Evolutionary conservation across 371 early-diverging fungal genomes (phyloP).

Genomic region (Mortierella sp.): DNA sequence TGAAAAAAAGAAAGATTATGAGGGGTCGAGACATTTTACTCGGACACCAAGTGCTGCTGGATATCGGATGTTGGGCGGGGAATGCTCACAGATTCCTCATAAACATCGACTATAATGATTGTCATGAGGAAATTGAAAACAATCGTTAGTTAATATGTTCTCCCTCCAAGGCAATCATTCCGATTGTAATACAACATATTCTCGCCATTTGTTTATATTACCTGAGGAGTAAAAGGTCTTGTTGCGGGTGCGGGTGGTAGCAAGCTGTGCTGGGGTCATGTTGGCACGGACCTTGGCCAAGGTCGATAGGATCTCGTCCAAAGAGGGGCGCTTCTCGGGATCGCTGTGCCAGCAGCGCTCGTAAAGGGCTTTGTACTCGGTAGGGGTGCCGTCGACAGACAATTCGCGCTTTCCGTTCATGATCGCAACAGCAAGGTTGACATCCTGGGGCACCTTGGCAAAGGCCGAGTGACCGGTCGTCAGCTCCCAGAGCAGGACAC

Average conservation of each 20-base stretch:
- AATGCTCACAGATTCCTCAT: slow-evolving; percentile 34
- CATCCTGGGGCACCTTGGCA: slow-evolving; percentile 36
- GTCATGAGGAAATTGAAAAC: too few relatives aligned
- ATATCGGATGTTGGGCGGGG: slow-evolving; percentile 49
- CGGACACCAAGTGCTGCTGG: slow-evolving; percentile 29
- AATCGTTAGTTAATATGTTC: too few relatives aligned
- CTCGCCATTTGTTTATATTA: too few relatives aligned
- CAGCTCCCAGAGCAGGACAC: slow-evolving; percentile 59
- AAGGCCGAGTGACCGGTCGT: slow-evolving; percentile 48
- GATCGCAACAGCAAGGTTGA: slow-evolving; percentile 41
- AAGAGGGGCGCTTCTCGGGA: slow-evolving; percentile 34
- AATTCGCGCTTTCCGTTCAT: slow-evolving; percentile 54
- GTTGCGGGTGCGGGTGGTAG: slow-evolving; percentile 18
- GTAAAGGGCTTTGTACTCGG: slow-evolving; percentile 44
- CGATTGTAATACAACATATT: neutral
- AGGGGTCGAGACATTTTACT: neutral
- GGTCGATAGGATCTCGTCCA: slow-evolving; percentile 26
- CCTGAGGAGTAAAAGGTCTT: slow-evolving; percentile 18
- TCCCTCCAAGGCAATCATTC: neutral
- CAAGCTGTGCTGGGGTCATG: slow-evolving; percentile 36
- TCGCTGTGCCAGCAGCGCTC: slow-evolving; percentile 55
- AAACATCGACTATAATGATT: slow-evolving; percentile 25
- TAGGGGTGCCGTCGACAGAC: slow-evolving; percentile 43
- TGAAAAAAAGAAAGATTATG: neutral
- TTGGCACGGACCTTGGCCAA: slow-evolving; percentile 29